phyloP scores from a whole-genome alignment of 129 eudicot genomes.

The Ambrosia trifida region DNA sequence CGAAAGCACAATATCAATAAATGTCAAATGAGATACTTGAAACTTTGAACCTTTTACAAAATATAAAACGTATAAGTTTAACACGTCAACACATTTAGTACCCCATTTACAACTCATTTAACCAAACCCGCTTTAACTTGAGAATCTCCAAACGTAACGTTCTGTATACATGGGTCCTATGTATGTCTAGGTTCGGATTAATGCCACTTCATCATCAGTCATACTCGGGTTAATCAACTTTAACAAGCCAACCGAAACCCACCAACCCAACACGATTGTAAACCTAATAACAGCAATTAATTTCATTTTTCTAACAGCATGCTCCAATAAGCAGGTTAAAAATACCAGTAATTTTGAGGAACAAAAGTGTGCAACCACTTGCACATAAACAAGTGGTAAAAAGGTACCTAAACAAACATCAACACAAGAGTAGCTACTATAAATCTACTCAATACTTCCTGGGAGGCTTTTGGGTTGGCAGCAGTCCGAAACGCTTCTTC shows the following conservation, averaged over 20 bases:
- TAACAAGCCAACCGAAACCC: background rate
- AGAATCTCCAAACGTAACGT: no score
- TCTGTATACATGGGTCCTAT: no score
- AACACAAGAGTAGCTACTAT: background rate
- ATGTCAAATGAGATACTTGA: no score
- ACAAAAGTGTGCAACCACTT: background rate
- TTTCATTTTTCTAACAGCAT: background rate
- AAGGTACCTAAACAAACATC: background rate
- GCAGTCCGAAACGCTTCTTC: slow-evolving; percentile 89
- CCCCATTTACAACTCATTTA: no score
- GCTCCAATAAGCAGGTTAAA: background rate
- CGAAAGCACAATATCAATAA: no score
- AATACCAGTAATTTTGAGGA: background rate
- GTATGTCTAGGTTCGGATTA: no score
- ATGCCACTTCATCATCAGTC: no score
- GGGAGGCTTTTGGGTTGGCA: slow-evolving; percentile 71
- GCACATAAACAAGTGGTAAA: background rate
- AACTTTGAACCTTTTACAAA: no score
- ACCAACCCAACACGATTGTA: background rate
- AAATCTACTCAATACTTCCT: slow-evolving; percentile 8
- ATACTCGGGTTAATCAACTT: no score
- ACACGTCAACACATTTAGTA: no score
- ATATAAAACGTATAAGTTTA: no score
- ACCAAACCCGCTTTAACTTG: no score
- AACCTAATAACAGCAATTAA: background rate